Evolutionary conservation across 164 flowering plant genomes (phyloP), one percentile per base, ranked within the genome.

Genomic region (Macadamia integrifolia): DNA sequence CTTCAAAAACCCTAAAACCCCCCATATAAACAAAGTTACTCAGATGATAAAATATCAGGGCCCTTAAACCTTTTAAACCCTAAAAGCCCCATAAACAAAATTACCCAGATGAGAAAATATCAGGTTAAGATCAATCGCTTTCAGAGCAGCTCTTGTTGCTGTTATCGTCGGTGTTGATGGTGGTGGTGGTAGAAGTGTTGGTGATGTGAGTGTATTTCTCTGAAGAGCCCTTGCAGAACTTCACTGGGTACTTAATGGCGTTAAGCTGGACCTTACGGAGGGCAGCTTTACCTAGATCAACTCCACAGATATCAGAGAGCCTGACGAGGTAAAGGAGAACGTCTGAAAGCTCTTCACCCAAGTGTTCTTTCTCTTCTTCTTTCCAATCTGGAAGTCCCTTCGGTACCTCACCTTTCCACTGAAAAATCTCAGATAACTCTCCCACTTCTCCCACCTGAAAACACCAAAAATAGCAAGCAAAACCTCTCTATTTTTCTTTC

Each of bases 391-490:
- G 83, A 10, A 82, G 69, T 11, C 88, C 88, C 61, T 67, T 82
- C 35, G 81, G 75, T 0, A 82, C 88, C 75, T 84, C 86, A 28
- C 88, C 84, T 75, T 72, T 84, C 88, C 88, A 82, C 46, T 85
- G 88, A 44, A 82, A 85, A 73, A 85, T 85, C 74, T 82, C 85
- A 0, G 82, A 76, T 9, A 85, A 71, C 64, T 85, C 86, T 43
- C 88, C 88, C 30, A 82, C 84, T 74, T 82, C 86, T 31, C 83
- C 83, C 65, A 84, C 83, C 88, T 82, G 71, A 58, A 23, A 58
- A 58, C 61, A 58, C 42, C 61, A 58, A 58, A 58, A 58, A 23
- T 23, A 23, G 23, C 23, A 9, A 58, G 40, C 61, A 58, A 58
- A 57, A 1, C 0, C 18, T 53, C n/a, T 1, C 15, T 56, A 40